A percentile compares a stretch with the other conserved stretches of the same genome.
phyloP scores from a whole-genome alignment of 805 yeast species.

The Saturnispora halmiae region DNA sequence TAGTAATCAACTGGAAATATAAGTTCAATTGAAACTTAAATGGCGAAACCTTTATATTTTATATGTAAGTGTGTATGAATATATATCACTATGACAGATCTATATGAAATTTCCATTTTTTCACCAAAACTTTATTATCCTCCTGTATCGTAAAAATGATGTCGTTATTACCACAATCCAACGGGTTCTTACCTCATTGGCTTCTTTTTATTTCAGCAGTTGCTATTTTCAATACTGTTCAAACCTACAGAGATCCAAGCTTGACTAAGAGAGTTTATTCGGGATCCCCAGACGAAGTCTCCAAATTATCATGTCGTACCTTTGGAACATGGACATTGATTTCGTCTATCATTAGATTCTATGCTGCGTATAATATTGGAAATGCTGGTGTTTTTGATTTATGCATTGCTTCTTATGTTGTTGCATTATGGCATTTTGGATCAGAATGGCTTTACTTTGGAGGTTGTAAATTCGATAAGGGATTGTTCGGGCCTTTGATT shows the following conservation, averaged over 20 bases:
- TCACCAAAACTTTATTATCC: neutral
- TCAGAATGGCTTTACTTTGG: constrained; percentile 73
- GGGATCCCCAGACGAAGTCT: constrained; percentile 48
- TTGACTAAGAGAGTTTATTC: constrained; percentile 78
- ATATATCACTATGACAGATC: too few species aligned
- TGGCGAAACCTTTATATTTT: too few species aligned
- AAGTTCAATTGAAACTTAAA: too few species aligned
- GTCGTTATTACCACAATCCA: constrained; percentile 32
- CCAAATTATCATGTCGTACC: constrained; percentile 76
- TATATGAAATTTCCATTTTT: too few species aligned
- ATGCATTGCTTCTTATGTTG: constrained; percentile 67
- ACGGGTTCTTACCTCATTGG: constrained; percentile 70
- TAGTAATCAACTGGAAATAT: too few species aligned
- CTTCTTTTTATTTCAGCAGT: constrained; percentile 72
- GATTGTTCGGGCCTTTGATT: constrained; percentile 80
- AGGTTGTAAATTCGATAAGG: constrained; percentile 79
- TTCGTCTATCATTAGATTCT: constrained; percentile 73
- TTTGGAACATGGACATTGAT: constrained; percentile 97
- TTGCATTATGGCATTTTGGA: constrained; percentile 79
- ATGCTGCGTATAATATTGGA: constrained; percentile 71
- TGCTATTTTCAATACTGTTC: constrained; percentile 84
- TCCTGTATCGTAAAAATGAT: constrained; percentile 8
- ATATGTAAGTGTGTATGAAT: too few species aligned
- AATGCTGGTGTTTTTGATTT: constrained; percentile 68
- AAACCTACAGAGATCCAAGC: constrained; percentile 63